Base-by-base conservation (phyloP, 2,329 filamentous ascomycete species). In the Fusarium foetens region DNA sequence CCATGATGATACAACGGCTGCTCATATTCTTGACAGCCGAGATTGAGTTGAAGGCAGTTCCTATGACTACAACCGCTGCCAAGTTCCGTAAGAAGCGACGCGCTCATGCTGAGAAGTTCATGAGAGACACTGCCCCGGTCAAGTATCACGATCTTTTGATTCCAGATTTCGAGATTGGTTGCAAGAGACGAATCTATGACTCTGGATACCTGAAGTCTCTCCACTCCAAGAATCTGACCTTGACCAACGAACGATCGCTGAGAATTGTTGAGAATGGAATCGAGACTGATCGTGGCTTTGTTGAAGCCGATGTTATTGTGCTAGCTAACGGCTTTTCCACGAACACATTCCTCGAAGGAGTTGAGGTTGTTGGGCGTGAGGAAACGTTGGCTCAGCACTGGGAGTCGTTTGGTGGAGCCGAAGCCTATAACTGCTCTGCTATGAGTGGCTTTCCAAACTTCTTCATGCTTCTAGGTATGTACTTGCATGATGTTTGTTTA, bases 61-160 rank as follows among this genome's bases (percentile, higher is more conserved):
- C 48, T 6, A 61, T 61, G 58, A 61, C 48, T 2, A 21, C 25
- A 1, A 31, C 38, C 1, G 58, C 29, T 9, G 39, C 49, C 12
- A 25, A 36, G 1, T 54, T 61, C 9, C 58, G 58, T 3, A 23
- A 45, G 21, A 45, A 45, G 5, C 39, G 49, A 10, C 31, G 58
- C 3, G 38, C 23, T 6, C 10, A 38, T 27, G 58, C 49, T 1
- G 58, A 61, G 9, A 17, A 38, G 8, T 52, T 52, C 13, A 52
- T 51, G 48, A 19, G 25, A 19, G 27, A 27, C 5, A 36, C 38
- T 21, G 58, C 58, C 0, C 58, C 48, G 6, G 31, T 39, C 1
- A 54, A 55, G 17, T 45, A 61, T 43, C 58, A 61, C 2, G 49
- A 55, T 5, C n/a, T 55, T 6, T 25, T 61, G n/a, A 61, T 61